Conservation (phyloP, 139 green algal species). For the Astrephomene gubernaculifera region DNA sequence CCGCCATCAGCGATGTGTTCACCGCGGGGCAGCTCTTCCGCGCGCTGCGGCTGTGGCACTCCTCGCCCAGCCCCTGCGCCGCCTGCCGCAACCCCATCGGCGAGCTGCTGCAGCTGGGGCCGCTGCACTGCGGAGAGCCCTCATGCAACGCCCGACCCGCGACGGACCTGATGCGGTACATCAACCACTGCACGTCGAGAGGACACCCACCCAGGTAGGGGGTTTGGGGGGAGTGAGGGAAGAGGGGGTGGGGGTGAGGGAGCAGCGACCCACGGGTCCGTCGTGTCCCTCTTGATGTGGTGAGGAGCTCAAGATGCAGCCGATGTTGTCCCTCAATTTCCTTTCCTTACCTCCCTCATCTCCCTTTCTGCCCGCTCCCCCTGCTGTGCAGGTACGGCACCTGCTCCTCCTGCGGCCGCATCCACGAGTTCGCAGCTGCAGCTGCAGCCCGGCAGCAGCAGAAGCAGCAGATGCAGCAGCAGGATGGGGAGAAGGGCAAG, state of each 20-base stretch:
- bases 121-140: slow-evolving; percentile 10
- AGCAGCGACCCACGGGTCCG: no score
- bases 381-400: no score
- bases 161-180: not conserved
- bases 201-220: not conserved
- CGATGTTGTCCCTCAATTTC: no score
- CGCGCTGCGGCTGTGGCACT: slow-evolving; percentile 73
- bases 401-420: not conserved
- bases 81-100: slow-evolving; percentile 49
- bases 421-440: slow-evolving; percentile 1
- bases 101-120: not conserved
- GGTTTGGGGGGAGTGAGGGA: no score
- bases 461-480: no score
- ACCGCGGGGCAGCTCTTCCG: slow-evolving; percentile 47
- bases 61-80: slow-evolving; percentile 57
- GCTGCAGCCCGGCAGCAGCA: no score
- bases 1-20: slow-evolving; percentile 49
- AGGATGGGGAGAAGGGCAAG: no score
- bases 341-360: no score
- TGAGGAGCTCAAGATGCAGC: no score
- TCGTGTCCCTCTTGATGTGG: no score
- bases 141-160: not conserved
- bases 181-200: not conserved
- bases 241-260: no score
- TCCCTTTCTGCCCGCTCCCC: no score